phyloP scores from a whole-genome alignment of 1,284 basidiomycete genomes.

The Rhodotorula sp. region DNA sequence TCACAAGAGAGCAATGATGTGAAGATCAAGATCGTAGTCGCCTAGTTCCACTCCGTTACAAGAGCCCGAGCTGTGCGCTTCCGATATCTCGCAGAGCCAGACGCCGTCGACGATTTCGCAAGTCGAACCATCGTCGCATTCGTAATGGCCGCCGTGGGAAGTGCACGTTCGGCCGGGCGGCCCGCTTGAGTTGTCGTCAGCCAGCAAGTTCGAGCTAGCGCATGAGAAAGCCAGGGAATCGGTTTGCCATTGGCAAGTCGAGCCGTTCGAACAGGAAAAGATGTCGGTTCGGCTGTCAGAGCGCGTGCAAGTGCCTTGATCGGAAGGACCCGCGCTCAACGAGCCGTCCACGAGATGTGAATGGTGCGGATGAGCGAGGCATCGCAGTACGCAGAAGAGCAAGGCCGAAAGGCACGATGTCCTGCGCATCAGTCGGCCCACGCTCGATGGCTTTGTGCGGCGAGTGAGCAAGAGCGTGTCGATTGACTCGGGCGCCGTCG shows the following conservation, averaged over 20 bases:
- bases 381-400: background rate
- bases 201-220: constrained; percentile 13
- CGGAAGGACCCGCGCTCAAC: background rate
- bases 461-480: no score
- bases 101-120: constrained; percentile 24
- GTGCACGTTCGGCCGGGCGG: constrained; percentile 26
- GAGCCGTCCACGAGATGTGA: background rate
- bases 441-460: no score
- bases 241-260: constrained; percentile 30
- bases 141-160: constrained; percentile 28
- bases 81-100: constrained; percentile 23
- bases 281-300: constrained; percentile 16
- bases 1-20: constrained; percentile 50
- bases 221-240: constrained; percentile 2
- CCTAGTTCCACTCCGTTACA: constrained; percentile 42
- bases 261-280: constrained; percentile 34
- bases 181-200: background rate
- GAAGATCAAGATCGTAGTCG: constrained; percentile 50
- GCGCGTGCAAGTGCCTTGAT: constrained; percentile 16
- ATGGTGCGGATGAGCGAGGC: background rate
- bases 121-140: constrained; percentile 33
- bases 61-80: constrained; percentile 23
- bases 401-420: background rate
- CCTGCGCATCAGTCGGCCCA: no score
- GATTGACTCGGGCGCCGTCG: no score